phyloP scores from a whole-genome alignment of 2,329 filamentous ascomycete genomes.

The Kalaharituber pfeilii region DNA sequence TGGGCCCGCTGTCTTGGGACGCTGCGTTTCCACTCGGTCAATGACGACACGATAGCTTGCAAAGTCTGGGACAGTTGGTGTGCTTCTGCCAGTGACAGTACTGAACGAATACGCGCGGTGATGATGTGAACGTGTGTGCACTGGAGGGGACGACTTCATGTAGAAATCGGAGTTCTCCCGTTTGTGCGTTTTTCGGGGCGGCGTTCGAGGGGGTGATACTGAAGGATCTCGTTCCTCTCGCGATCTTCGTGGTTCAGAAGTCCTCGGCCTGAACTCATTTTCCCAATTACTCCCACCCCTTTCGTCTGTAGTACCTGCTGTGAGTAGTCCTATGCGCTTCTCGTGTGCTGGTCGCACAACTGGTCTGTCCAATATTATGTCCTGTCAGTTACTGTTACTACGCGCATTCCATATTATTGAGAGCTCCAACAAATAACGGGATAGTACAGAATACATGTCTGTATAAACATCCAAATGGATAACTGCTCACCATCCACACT shows the following conservation, averaged over 20 bases:
- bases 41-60: constrained; percentile 15
- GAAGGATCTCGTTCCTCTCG: constrained; percentile 11
- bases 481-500: no score
- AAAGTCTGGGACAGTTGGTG: constrained; percentile 9
- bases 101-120: constrained; percentile 18
- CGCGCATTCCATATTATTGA: constrained; percentile 15
- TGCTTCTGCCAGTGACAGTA: constrained; percentile 14
- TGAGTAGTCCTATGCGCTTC: constrained; percentile 21
- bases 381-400: constrained; percentile 23
- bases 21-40: constrained; percentile 15
- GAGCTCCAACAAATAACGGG: no score
- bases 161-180: neutral
- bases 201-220: constrained; percentile 17
- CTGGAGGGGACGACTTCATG: constrained; percentile 19
- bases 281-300: constrained; percentile 14
- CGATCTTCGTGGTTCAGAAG: constrained; percentile 2
- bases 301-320: constrained; percentile 22
- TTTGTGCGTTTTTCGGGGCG: constrained; percentile 7
- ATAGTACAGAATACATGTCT: no score
- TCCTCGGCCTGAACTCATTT: constrained; percentile 4
- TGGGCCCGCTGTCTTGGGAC: constrained; percentile 21
- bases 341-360: constrained; percentile 20
- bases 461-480: no score
- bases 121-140: constrained; percentile 14
- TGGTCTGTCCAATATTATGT: constrained; percentile 17